These are phyloP conservation scores for Cucurbita maxima DNA, from an alignment of 306 rosid genomes.

Conservation along the genomic window DNA sequence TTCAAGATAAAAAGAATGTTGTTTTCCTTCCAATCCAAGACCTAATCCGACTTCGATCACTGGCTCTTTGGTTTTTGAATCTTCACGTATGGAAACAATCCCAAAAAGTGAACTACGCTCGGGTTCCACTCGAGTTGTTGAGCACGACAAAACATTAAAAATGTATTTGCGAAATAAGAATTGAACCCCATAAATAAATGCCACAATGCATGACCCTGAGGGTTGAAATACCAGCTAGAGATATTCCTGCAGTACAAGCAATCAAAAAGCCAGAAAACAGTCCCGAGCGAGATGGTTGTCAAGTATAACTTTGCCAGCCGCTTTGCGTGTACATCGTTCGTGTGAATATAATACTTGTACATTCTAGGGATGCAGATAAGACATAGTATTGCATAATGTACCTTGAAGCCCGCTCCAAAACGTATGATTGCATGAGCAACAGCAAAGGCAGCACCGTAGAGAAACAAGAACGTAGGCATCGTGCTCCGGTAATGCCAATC, in stretches of 20 bases:
- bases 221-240: slow-evolving; percentile 45
- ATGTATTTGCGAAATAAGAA: slow-evolving; percentile 64
- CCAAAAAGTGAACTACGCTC: slow-evolving; percentile 33
- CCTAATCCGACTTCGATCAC: slow-evolving; percentile 12
- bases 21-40: background rate
- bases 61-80: slow-evolving; percentile 51
- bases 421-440: slow-evolving; percentile 36
- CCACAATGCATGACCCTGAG: slow-evolving; percentile 83
- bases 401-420: slow-evolving; percentile 53
- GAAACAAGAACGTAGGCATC: slow-evolving; percentile 70
- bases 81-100: slow-evolving; percentile 61
- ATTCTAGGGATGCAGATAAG: slow-evolving; percentile 82
- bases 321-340: slow-evolving; percentile 43
- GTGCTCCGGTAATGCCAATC: slow-evolving; percentile 84
- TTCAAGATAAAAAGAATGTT: slow-evolving; percentile 1
- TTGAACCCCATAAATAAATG: slow-evolving; percentile 66
- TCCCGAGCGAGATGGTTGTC: slow-evolving; percentile 35
- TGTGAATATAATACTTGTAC: slow-evolving; percentile 79
- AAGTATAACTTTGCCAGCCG: slow-evolving; percentile 48
- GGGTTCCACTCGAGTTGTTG: slow-evolving; percentile 67
- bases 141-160: slow-evolving; percentile 84
- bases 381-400: slow-evolving; percentile 49
- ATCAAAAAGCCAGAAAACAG: slow-evolving; percentile 48
- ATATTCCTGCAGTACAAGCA: slow-evolving; percentile 48
- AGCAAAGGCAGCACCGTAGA: slow-evolving; percentile 52